A percentile compares a stretch with the other conserved stretches of the same genome.
Conservation (phyloP, 805 yeast species). For the Zygoascus biomembranicola region DNA sequence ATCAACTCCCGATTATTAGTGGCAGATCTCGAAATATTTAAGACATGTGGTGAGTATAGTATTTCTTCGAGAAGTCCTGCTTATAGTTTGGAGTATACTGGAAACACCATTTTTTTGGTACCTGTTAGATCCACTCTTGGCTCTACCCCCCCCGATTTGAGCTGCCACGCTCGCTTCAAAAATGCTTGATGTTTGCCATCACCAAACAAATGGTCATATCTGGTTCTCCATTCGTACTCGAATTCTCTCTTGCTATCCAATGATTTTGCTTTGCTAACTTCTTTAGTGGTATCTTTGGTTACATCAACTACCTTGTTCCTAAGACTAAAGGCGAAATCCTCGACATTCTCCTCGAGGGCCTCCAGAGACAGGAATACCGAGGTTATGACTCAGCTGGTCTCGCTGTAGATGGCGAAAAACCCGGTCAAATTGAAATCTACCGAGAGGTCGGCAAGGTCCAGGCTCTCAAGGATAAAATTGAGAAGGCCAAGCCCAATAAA, state of each 20-base stretch:
- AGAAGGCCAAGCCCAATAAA: constrained; percentile 39
- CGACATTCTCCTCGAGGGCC: constrained; percentile 69
- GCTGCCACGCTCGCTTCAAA: background rate
- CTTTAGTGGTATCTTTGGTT: constrained; percentile 91
- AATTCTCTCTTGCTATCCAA: too few relatives aligned
- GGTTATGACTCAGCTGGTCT: constrained; percentile 98
- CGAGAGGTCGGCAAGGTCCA: constrained; percentile 90
- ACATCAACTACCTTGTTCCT: constrained; percentile 90
- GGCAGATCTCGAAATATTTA: too few relatives aligned
- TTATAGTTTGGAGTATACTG: too few relatives aligned
- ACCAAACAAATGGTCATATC: background rate
- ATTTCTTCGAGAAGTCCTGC: too few relatives aligned
- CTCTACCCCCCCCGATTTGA: background rate
- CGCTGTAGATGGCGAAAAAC: constrained; percentile 84
- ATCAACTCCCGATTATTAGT: too few relatives aligned
- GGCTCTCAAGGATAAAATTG: constrained; percentile 56
- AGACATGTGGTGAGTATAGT: too few relatives aligned
- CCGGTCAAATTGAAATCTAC: constrained; percentile 61
- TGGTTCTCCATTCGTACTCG: too few relatives aligned
- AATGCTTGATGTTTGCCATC: background rate
- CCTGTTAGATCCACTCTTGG: too few relatives aligned
- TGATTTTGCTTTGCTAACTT: too few relatives aligned
- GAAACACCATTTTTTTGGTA: too few relatives aligned
- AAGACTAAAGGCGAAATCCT: constrained; percentile 88
- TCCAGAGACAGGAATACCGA: constrained; percentile 83